A percentile compares a stretch with the other conserved stretches of the same genome.
phyloP scores from a whole-genome alignment of 1,284 basidiomycete species.

The Malassezia arunalokei region DNA sequence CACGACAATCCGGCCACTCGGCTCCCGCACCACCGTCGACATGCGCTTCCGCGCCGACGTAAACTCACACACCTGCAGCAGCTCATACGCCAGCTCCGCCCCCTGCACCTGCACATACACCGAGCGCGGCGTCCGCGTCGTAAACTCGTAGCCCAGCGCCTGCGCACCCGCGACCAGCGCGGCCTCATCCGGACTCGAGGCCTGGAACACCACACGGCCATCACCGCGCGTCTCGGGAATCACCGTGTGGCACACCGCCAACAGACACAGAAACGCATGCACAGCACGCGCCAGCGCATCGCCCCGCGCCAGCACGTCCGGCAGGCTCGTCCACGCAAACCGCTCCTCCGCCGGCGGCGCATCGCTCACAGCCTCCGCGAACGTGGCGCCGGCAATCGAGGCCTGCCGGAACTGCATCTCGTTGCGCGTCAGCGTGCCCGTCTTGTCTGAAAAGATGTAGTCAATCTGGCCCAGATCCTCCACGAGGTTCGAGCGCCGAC shows the following conservation, averaged over 20 bases:
- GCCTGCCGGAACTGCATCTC: constrained; percentile 94
- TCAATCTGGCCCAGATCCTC: constrained; percentile 98
- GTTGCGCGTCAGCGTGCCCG: constrained; percentile 89
- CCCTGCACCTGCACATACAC: constrained; percentile 76
- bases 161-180: constrained; percentile 91
- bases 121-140: constrained; percentile 85
- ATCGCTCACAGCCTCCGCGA: constrained; percentile 60
- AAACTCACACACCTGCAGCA: constrained; percentile 96
- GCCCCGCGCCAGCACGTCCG: constrained; percentile 49
- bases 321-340: constrained; percentile 58
- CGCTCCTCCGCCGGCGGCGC: constrained; percentile 23
- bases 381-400: constrained; percentile 74
- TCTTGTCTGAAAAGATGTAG: constrained; percentile 98
- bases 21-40: constrained; percentile 80
- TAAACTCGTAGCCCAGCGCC: constrained; percentile 80
- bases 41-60: constrained; percentile 95
- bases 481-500: constrained; percentile 89
- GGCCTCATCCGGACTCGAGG: constrained; percentile 94
- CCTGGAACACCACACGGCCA: constrained; percentile 63
- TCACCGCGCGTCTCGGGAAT: constrained; percentile 73
- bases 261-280: constrained; percentile 73
- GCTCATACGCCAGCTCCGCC: constrained; percentile 65
- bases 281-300: constrained; percentile 53
- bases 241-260: constrained; percentile 96
- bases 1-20: constrained; percentile 82